Base-by-base conservation (phyloP, 176 grass and related monocot genomes). In the Ensete glaucum region DNA sequence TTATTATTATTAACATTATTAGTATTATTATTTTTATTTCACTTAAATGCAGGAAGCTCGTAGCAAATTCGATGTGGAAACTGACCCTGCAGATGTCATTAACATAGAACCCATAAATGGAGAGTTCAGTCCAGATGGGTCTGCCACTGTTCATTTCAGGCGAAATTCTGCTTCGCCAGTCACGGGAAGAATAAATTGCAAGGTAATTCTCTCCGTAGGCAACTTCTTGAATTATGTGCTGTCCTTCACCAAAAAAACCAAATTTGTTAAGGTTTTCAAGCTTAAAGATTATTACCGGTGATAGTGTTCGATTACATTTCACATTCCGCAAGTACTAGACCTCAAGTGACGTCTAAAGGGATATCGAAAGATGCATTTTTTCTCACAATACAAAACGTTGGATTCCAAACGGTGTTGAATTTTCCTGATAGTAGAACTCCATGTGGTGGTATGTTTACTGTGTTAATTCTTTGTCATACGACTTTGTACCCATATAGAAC, bases 1-100 rank as follows among this genome's bases (percentile, higher is more conserved):
- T 17, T 58, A 15, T 16, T 77, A 50, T 13, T 48, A 50, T 64
- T 63, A 4, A 16, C 13, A 2, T n/a, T 72, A 2, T 52, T 15
- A 52, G 2, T 53, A 22, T 21, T n/a, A 8, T 53, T 3, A 9
- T 43, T 14, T 58, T 75, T 56, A 6, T 43, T 52, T 52, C 9
- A 58, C 19, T 21, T 69, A 63, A 79, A 85, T 76, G 53, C 82
- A 93, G 95, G 95, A 98, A 91, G 95, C 95, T 62, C 75, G 84
- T 70, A 89, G 86, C 81, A 98, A 93, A 76, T 93, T 93, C 82
- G 84, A 91, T 83, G 88, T 93, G 84, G 95, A 98, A 69, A 89
- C 54, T 68, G 95, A 98, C 51, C 80, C 84, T 76, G 67, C 69
- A 79, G 82, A 87, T 87, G 57, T 84, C 77, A 50, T 93, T 74